Evolutionary conservation across 208 protist genomes (phyloP).

Genomic region (Crithidia expoeki): DNA sequence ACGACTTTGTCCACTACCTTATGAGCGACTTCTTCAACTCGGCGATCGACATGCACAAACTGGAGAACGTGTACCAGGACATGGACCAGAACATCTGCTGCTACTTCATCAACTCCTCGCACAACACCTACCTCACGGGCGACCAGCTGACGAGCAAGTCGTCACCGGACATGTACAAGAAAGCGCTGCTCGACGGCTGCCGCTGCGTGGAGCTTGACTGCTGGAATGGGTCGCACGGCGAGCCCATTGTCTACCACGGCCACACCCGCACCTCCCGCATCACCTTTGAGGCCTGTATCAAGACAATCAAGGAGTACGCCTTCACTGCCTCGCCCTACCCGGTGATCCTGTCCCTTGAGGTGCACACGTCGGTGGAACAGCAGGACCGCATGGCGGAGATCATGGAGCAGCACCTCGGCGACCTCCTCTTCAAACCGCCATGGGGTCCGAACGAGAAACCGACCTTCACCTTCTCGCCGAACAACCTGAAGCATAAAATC

Average conservation of each 20-base stretch:
- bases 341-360: conserved; percentile 82
- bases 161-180: conserved; percentile 66
- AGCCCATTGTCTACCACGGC: conserved; percentile 87
- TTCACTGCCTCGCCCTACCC: conserved; percentile 73
- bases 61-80: conserved; percentile 66
- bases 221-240: conserved; percentile 69
- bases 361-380: conserved; percentile 69
- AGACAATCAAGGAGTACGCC: conserved; percentile 63
- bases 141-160: conserved; percentile 89
- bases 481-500: conserved; percentile 58
- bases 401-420: conserved; percentile 57
- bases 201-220: conserved; percentile 88
- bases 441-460: conserved; percentile 46
- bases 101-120: conserved; percentile 94
- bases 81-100: conserved; percentile 82
- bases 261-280: conserved; percentile 82
- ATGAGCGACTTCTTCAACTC: conserved; percentile 37
- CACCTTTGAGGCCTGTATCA: conserved; percentile 58
- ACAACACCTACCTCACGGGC: conserved; percentile 96
- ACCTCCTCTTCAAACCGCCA: conserved; percentile 50
- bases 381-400: conserved; percentile 79
- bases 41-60: conserved; percentile 40
- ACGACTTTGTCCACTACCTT: conserved; percentile 55
- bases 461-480: conserved; percentile 54
- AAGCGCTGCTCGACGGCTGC: conserved; percentile 73